Percentiles rank a stretch among this genome's conserved stretches.
phyloP scores from a whole-genome alignment of 352 stramenopile species.

The Pythium guiyangense region DNA sequence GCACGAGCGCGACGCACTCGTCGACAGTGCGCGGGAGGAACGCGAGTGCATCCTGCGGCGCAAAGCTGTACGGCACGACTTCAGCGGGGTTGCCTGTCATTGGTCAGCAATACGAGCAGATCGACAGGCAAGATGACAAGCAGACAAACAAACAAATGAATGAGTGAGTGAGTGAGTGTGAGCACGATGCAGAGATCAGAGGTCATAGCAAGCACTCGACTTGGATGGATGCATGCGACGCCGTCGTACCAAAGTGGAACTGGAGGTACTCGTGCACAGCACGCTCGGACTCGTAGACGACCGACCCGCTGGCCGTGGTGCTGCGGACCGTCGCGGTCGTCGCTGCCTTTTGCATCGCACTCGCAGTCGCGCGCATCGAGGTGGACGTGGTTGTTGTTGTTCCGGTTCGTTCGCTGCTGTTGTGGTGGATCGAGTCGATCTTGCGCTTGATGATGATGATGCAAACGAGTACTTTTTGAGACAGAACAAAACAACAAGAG shows the following conservation, averaged over 20 bases:
- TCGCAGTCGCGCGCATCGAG: constrained; percentile 7
- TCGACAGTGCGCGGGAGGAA: constrained; percentile 88
- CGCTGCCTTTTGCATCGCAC: constrained; percentile 16
- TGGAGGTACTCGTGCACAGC: constrained; percentile 89
- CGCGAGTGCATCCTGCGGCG: constrained; percentile 70
- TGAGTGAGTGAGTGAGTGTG: background rate
- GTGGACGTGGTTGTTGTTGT: background rate
- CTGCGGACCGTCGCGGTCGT: constrained; percentile 49
- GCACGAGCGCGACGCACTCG: constrained; percentile 54
- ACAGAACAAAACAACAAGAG: background rate
- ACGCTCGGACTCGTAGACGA: constrained; percentile 85
- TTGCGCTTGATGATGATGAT: background rate
- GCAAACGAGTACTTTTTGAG: too few species aligned
- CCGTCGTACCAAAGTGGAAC: constrained; percentile 88
- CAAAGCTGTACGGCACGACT: constrained; percentile 66
- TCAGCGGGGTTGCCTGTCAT: constrained; percentile 46
- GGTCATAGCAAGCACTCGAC: too few species aligned
- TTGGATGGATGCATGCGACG: too few species aligned
- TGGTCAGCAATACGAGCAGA: background rate
- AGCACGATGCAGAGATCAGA: background rate
- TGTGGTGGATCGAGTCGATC: background rate
- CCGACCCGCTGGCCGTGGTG: constrained; percentile 84
- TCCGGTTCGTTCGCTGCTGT: background rate
- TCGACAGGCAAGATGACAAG: background rate
- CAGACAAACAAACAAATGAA: background rate